Evolutionary conservation across 139 green algal genomes (phyloP), one percentile per base, ranked within the genome.

Genomic region (Astrephomene gubernaculifera): DNA sequence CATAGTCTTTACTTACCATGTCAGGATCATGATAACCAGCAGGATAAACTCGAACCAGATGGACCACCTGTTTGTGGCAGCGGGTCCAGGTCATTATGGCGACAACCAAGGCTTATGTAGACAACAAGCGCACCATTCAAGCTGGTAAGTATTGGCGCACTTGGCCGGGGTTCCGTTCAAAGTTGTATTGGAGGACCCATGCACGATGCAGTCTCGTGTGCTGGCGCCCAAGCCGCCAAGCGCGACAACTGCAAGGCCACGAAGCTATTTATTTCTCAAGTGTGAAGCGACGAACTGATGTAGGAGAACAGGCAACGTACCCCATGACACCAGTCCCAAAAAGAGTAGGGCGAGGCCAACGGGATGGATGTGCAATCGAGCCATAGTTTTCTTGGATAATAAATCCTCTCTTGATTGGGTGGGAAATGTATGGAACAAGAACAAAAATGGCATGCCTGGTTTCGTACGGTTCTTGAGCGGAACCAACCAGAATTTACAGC

Each of bases 41-140:
- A 83, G 41, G 25, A 83, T 63, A 45, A 83, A 83, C 29, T 83
- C 57, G 22, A 83, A 83, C 76, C 76, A 83, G 45, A 72, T 63
- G 29, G 17, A 63, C 76, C 74, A 82, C 74, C 74, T 82, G 74
- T 31, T 14, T 4, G 5, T 9, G 27, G 31, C 27, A 29, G 25
- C 39, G 29, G 27, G 64, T 1, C 25, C 71, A 64, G 71, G 44
- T 60, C 29, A 79, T n/a, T n/a, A 35, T 39, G 38, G 39, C 27
- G 41, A 41, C 29, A 24, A 63, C 24, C 25, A 79, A 8, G 6
- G 24, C 14, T 57, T 57, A 17, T 25, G 17, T 12, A 57, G 49
- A 57, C 49, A 57, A 57, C 49, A 12, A 17, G 38, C 38, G 10
- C 53, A 83, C 76, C 76, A 83, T 61, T 83, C 60, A 17, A 72